Conservation (phyloP, 768 basidiomycete genomes). For the Pleurotus sapidus region DNA sequence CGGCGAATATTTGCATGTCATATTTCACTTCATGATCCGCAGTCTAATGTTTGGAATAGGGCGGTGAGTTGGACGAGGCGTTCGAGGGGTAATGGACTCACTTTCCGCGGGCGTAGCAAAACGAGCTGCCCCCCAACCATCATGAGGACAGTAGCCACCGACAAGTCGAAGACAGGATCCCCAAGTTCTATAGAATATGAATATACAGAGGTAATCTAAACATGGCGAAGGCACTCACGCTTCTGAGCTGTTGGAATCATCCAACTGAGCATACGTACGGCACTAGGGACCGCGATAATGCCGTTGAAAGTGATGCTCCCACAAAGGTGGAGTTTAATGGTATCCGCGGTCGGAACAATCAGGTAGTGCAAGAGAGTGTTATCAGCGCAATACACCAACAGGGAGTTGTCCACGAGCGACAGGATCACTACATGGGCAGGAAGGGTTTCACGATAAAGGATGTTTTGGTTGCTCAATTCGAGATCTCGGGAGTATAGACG, state of each 20-base stretch:
- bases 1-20: constrained; percentile 95
- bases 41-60: constrained; percentile 41
- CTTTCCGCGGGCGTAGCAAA: constrained; percentile 86
- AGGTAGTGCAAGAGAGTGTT: constrained; percentile 93
- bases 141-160: constrained; percentile 94
- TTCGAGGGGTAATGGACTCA: constrained; percentile 22
- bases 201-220: background rate
- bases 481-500: constrained; percentile 92
- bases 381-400: constrained; percentile 91
- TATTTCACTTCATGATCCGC: constrained; percentile 90
- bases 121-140: constrained; percentile 91
- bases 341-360: constrained; percentile 79
- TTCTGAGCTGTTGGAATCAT: constrained; percentile 93
- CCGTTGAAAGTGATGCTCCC: constrained; percentile 95
- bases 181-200: constrained; percentile 66
- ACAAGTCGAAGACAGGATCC: constrained; percentile 88
- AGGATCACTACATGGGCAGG: constrained; percentile 79
- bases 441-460: constrained; percentile 78
- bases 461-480: constrained; percentile 78
- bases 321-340: constrained; percentile 85
- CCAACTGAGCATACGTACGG: constrained; percentile 93
- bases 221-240: constrained; percentile 47
- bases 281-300: constrained; percentile 77
- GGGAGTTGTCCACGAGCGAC: constrained; percentile 91
- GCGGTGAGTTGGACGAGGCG: background rate